Evolutionary conservation across 2,329 filamentous ascomycete genomes (phyloP), one percentile per base, ranked within the genome.

Genomic region (Sodiomyces alkalinus): DNA sequence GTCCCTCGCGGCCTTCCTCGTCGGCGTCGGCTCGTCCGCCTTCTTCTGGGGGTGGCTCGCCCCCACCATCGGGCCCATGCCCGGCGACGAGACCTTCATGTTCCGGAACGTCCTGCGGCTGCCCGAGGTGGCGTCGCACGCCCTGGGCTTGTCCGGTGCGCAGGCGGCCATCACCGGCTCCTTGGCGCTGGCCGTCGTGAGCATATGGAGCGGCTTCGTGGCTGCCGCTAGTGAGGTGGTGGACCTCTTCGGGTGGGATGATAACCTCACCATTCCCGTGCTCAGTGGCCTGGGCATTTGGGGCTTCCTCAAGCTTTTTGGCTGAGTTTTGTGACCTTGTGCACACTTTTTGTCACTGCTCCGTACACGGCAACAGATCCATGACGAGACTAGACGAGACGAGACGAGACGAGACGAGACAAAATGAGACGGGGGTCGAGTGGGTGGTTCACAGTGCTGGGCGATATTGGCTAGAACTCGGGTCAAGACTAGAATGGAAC

Each of bases 261-360:
- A 98, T 56, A 98, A 98, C 53, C 61, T 98, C 42, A 96, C 87
- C 27, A 98, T 98, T 51, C 90, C 90, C 3, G 74, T 92, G 16
- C 62, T 98, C 27, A 93, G 83, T 47, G 85, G 86, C 15, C 55
- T 83, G 25, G 86, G 86, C 6, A 74, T 98, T 35, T 93, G 81
- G 77, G 80, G 78, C 0, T 94, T 98, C 51, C 64, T 96, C 43
- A 92, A 80, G 57, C 52, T 85, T 27, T 94, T 94, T 62, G 77
- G 76, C 29, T 73, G 60, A 49, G n/a, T n/a, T n/a, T n/a, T n/a
- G n/a, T n/a, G n/a, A n/a, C n/a, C n/a, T n/a, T n/a, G n/a, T n/a
- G n/a, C n/a, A n/a, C n/a, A n/a, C n/a, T n/a, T n/a, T n/a, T n/a
- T n/a, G n/a, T n/a, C n/a, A n/a, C n/a, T n/a, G n/a, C n/a, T n/a